Base-by-base conservation (phyloP, 2,329 filamentous ascomycete genomes). In the Xylaria sp. region DNA sequence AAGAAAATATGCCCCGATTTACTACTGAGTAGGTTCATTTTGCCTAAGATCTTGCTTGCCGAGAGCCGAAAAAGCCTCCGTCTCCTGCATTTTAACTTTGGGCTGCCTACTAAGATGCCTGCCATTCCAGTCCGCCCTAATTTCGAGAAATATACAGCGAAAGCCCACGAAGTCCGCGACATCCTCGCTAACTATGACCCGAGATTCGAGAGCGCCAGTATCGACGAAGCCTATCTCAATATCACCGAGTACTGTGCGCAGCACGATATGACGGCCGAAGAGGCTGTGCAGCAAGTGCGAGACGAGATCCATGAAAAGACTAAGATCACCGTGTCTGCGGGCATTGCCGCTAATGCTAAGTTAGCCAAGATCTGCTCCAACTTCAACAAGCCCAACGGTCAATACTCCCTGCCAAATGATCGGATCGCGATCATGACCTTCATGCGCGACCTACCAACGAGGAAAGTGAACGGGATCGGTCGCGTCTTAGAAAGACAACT, bases 321-420 rank as follows among this genome's bases (percentile, higher is more conserved):
- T 0, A 89, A 91, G 48, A 91, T 99, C 66, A 98, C 94, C 0
- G 91, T 99, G 3, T 98, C 94, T 18, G 96, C 95, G 0, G 96
- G 96, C 0, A 97, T 99, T 69, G 95, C 94, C 0, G 92, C 94
- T 1, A 99, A 99, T 79, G 91, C 94, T 0, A 95, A 94, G 77
- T 85, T 99, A 15, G 95, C 96, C 36, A 99, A 99, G 81, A 97
- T 99, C 39, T 94, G 92, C 75, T 97, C 94, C 20, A 98, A 99
- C 78, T 89, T 92, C 79, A 98, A 98, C 80, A 99, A 99, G 78
- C 96, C 96, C 0, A 97, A 99, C 75, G 96, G 96, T 0, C 96
- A 98, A 77, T 98, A 92, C 74, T 82, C 88, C 10, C 83, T 98
- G 1, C 86, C 91, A 0, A 92, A 86, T 62, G 91, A 97, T 49